These are phyloP conservation scores for Botryosphaeria dothidea DNA, from an alignment of 2,329 filamentous ascomycete species.

Conservation along the genomic window DNA sequence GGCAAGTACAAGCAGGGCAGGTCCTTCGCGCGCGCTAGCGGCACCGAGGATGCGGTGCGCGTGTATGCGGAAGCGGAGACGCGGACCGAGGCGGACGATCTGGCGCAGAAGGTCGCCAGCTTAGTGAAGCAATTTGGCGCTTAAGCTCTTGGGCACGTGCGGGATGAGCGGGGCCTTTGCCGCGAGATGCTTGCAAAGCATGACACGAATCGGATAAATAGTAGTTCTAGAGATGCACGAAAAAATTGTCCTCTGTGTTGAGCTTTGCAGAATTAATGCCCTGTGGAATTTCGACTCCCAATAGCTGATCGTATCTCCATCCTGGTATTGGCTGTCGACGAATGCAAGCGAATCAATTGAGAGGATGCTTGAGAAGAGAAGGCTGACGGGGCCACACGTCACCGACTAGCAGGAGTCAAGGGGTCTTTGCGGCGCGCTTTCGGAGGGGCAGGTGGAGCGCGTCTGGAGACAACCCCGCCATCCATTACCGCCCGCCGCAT, in stretches of 20 bases:
- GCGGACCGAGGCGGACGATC: constrained; percentile 84
- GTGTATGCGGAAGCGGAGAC: constrained; percentile 95
- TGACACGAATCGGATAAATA: neutral
- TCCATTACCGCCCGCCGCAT: neutral
- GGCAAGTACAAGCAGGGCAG: constrained; percentile 88
- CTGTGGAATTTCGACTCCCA: neutral
- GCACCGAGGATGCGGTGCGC: constrained; percentile 92
- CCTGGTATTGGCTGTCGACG: neutral
- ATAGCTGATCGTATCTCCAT: neutral
- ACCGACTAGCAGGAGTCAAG: neutral
- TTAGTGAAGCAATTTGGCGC: constrained; percentile 58
- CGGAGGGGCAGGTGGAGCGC: constrained; percentile 14
- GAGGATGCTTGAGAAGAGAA: neutral
- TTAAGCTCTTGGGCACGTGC: neutral
- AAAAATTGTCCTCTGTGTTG: neutral
- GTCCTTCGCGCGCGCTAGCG: constrained; percentile 87
- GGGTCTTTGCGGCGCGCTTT: neutral
- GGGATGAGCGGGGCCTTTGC: neutral
- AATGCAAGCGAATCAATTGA: neutral
- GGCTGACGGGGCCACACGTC: constrained; percentile 6
- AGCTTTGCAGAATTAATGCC: neutral
- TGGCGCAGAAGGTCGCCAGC: constrained; percentile 78
- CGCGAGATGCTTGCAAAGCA: neutral
- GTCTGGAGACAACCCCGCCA: constrained; percentile 18
- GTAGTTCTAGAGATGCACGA: neutral